Base-by-base conservation (phyloP, 2,329 filamentous ascomycete species). In the Cercospora citrullina region DNA sequence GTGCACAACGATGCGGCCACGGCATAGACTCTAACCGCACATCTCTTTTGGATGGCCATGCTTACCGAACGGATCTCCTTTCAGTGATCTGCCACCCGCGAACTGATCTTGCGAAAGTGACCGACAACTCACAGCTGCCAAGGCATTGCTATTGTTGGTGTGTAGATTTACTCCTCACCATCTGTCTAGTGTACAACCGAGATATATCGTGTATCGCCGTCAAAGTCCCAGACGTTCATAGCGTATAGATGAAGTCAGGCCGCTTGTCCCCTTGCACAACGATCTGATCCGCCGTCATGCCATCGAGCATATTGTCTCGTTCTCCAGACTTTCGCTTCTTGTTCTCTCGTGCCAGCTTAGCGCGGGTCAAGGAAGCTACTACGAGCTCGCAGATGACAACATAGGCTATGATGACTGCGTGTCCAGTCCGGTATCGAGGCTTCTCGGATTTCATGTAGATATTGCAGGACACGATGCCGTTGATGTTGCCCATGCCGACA, bases 401-500 rank as follows among this genome's bases (percentile, higher is more conserved):
- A 79, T 94, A 97, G 0, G 82, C 91, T 57, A 97, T 78, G 1
- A 96, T 88, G 0, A 89, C 84, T 4, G 87, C 89, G 73, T 97
- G 93, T 0, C 94, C 94, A 1, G 88, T 70, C 58, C 65, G 69
- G 61, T 70, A 68, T 39, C 65, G 66, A 26, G 72, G 68, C 69
- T 69, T 72, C 60, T 73, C 69, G 7, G 66, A 59, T 18, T 58
- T 63, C 36, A 74, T 81, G 73, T 92, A 97, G 73, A 97, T 93
- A 77, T 96, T 96, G 69, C 87, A 89, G 73, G 86, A 88, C 16
- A 97, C 90, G 28, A 97, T 87, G 60, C 63, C 94, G 77, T 96
- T 96, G 53, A 97, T 82, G 76, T 97, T 97, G 33, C 94, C 94
- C 91, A 92, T 96, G 36, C 80, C 93, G 69, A 97, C 96, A 62